These are phyloP conservation scores for Colletotrichum sp. DNA, from an alignment of 2,329 filamentous ascomycete genomes.

Conservation along the genomic window DNA sequence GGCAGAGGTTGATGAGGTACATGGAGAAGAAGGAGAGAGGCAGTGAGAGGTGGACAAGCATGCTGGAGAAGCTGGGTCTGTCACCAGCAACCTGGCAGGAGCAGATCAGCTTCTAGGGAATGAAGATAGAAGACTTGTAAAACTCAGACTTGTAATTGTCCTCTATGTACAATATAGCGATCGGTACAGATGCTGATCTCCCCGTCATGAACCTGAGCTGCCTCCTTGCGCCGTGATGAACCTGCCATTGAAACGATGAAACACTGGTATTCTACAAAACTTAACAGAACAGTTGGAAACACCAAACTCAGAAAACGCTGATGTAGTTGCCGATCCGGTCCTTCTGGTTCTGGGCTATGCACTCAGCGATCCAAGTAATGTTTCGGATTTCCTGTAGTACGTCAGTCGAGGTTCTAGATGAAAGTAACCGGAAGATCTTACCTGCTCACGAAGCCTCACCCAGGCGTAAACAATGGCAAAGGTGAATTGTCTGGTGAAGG, in stretches of 20 bases:
- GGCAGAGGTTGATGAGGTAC: conserved; percentile 89
- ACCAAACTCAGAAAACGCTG: conserved; percentile 77
- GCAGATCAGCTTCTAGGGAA: conserved; percentile 75
- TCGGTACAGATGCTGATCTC: conserved; percentile 24
- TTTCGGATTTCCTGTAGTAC: conserved; percentile 88
- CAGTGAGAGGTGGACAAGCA: conserved; percentile 85
- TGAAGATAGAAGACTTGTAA: conserved; percentile 37
- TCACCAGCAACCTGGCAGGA: conserved; percentile 88
- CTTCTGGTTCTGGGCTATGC: conserved; percentile 99
- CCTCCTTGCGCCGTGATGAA: conserved; percentile 39
- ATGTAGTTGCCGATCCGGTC: conserved; percentile 99
- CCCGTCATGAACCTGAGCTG: conserved; percentile 20
- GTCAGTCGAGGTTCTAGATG: conserved; percentile 34
- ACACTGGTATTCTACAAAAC: conserved; percentile 48
- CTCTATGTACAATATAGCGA: conserved; percentile 55
- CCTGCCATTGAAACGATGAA: conserved; percentile 22
- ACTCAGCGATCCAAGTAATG: conserved; percentile 99
- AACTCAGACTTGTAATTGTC: conserved; percentile 45
- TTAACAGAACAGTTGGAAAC: conserved; percentile 28
- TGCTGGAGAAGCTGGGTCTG: conserved; percentile 84
- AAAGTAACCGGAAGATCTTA: conserved; percentile 48
- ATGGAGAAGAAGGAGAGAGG: conserved; percentile 89
- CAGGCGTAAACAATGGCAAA: conserved; percentile 95
- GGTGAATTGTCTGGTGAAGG: conserved; percentile 96
- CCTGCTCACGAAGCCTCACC: conserved; percentile 97